Evolutionary conservation across 805 yeast genomes (phyloP), one percentile per base, ranked within the genome.

Genomic region (Teunomyces kruisii): DNA sequence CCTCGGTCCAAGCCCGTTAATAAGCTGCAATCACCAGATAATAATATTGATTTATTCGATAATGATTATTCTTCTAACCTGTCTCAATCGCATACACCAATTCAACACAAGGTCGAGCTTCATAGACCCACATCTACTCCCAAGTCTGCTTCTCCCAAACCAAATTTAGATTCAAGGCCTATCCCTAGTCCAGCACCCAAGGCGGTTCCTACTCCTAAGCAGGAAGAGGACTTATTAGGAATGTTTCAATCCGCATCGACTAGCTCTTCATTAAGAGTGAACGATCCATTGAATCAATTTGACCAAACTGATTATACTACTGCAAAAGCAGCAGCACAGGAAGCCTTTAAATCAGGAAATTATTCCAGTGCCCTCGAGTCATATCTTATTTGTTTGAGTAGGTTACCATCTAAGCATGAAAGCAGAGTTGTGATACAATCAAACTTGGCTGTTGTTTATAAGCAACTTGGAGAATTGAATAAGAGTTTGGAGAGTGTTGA

Each of bases 341-440:
- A 74, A 13, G 74, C 81, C 1, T 94, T 83, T 68, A 79, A 80
- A 45, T 76, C 80, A n/a, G 99, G 99, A 14, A 92, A 94, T 61
- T 94, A 85, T 60, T 62, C 81, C 3, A 58, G 68, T 4, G 91
- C 99, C 0, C 68, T 80, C 10, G 75, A 68, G 24, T 72, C 74
- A 43, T 94, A 87, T 59, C 72, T 79, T 27, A 68, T 76, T 32
- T 69, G 80, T 39, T 55, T 75, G 22, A 47, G 54, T 10, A 57
- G 80, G 3, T 67, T 90, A 2, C 95, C 96, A 0, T 52, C 58
- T 1, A 68, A 69, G 8, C 96, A 92, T 61, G 75, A 83, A 26
- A 71, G 83, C 31, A 74, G 84, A 13, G 76, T 91, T 2, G 70
- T 91, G 15, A 78, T 88, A 2, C 74, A 74, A 40, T 86, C 97